Conservation (phyloP, 257 asterid genomes). For the Capsicum chinense region DNA sequence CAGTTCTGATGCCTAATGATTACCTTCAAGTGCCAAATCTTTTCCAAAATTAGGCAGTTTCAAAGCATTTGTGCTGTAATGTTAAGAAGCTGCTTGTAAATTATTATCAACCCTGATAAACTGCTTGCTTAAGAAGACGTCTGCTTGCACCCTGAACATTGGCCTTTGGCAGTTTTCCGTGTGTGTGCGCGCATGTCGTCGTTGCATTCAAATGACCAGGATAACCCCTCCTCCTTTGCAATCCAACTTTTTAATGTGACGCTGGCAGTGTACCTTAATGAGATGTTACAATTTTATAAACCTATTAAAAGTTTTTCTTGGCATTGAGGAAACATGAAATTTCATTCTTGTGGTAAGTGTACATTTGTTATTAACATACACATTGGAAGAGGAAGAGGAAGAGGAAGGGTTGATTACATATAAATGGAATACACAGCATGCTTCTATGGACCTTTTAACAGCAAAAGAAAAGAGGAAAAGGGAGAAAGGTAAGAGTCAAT, state of each 20-base stretch:
- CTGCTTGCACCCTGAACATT: slow-evolving; percentile 14
- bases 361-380: not conserved
- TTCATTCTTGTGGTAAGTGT: not conserved
- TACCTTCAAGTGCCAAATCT: slow-evolving; percentile 36
- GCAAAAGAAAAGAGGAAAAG: not conserved
- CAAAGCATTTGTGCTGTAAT: not conserved
- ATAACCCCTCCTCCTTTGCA: not conserved
- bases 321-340: not conserved
- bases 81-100: slow-evolving; percentile 10
- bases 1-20: slow-evolving; percentile 41
- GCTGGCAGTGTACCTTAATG: not conserved
- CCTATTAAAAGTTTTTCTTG: not conserved
- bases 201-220: slow-evolving; percentile 21
- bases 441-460: not conserved
- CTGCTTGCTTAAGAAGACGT: not conserved
- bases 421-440: slow-evolving; percentile 1
- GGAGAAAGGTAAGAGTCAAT: slow-evolving; percentile 11
- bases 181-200: not conserved
- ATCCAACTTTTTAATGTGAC: not conserved
- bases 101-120: not conserved
- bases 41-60: slow-evolving; percentile 28
- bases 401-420: slow-evolving; percentile 8
- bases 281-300: not conserved
- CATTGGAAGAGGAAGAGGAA: slow-evolving; percentile 21
- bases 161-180: not conserved